These are phyloP conservation scores for Medicago lupulina DNA, from an alignment of 306 rosid genomes.

Conservation along the genomic window DNA sequence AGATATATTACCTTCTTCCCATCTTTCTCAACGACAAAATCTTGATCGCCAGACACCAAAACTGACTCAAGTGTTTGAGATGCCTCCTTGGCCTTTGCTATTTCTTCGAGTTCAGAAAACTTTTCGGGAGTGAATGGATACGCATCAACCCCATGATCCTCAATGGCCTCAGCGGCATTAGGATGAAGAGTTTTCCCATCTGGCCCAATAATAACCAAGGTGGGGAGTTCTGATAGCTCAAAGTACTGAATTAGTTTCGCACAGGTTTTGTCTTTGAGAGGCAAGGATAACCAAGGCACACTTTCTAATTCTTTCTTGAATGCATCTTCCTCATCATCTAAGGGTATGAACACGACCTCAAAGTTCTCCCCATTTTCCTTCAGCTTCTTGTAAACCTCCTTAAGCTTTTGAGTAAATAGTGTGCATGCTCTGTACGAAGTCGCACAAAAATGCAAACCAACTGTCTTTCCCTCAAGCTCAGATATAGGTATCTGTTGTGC, in stretches of 20 bases:
- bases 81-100: constrained; percentile 63
- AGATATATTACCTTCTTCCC: constrained; percentile 58
- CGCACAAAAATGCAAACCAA: constrained; percentile 65
- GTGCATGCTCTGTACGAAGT: constrained; percentile 31
- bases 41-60: constrained; percentile 55
- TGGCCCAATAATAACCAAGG: constrained; percentile 68
- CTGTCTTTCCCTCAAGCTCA: constrained; percentile 72
- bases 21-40: constrained; percentile 60
- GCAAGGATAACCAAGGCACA: constrained; percentile 73
- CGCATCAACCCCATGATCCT: constrained; percentile 65
- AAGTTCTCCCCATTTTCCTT: constrained; percentile 62
- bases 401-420: constrained; percentile 57
- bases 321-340: constrained; percentile 58
- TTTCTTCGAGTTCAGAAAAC: constrained; percentile 59
- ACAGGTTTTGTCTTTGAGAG: constrained; percentile 57
- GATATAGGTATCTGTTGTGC: constrained; percentile 58
- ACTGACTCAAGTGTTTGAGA: constrained; percentile 71
- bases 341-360: constrained; percentile 66
- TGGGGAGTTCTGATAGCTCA: constrained; percentile 62
- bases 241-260: constrained; percentile 56
- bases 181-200: constrained; percentile 68
- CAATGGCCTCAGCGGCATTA: constrained; percentile 60
- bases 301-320: constrained; percentile 49
- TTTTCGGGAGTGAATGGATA: constrained; percentile 79
- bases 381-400: constrained; percentile 61